Percentiles rank a stretch among this genome's conserved stretches.
phyloP scores from a whole-genome alignment of 371 early-diverging fungal species.

The Actinomortierella ambigua region DNA sequence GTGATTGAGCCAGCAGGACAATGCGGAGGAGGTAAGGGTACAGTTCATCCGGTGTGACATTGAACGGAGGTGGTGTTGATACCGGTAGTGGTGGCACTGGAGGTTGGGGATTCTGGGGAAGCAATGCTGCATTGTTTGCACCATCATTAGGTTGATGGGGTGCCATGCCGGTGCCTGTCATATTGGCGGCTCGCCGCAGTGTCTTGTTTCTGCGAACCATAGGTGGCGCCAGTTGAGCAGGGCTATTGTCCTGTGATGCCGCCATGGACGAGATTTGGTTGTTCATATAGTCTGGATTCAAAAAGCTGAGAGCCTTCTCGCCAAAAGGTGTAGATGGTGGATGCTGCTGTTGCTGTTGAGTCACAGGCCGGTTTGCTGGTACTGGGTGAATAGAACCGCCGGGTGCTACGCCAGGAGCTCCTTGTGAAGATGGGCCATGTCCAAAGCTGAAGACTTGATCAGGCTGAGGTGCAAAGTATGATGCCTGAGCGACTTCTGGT shows the following conservation, averaged over 20 bases:
- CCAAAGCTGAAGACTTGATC: no score
- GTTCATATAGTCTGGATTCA: conserved; percentile 25
- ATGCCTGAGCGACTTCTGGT: no score
- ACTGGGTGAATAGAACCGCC: background rate
- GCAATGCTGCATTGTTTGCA: background rate
- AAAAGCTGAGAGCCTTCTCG: no score
- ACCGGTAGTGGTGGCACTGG: conserved; percentile 4
- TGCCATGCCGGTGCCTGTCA: conserved; percentile 17
- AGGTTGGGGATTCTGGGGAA: conserved; percentile 7
- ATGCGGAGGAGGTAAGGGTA: conserved; percentile 37
- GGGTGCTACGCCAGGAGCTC: no score
- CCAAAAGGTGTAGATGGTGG: background rate
- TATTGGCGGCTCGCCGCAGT: conserved; percentile 29
- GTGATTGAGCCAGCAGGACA: conserved; percentile 32
- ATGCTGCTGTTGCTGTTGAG: background rate
- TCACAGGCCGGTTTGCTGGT: background rate
- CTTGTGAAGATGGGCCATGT: no score
- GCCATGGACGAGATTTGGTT: conserved; percentile 41
- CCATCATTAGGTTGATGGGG: no score
- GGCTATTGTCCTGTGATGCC: conserved; percentile 23
- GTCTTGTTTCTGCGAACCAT: conserved; percentile 42
- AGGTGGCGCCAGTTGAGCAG: conserved; percentile 32
- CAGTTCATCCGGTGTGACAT: conserved; percentile 26
- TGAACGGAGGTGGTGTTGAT: background rate
- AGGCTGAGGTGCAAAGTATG: no score